Conservation (phyloP, 805 yeast genomes). For the Yamadazyma sp. region DNA sequence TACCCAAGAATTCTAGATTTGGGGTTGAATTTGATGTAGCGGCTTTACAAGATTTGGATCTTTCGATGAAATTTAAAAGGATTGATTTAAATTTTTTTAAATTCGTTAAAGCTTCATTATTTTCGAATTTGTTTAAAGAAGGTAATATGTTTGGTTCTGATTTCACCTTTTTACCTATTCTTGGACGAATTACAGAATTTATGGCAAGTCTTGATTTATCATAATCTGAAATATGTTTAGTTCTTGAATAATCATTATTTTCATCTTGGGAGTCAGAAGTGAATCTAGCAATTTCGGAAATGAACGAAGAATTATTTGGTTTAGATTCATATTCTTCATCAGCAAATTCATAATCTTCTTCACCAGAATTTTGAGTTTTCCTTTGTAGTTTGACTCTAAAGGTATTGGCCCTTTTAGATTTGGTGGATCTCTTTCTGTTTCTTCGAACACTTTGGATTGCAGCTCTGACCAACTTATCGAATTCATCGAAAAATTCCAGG, state of each 20-base stretch:
- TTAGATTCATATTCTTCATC: conserved; percentile 1
- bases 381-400: conserved; percentile 6
- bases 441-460: conserved; percentile 92
- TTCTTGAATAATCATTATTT: conserved; percentile 30
- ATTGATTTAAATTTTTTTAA: too few relatives aligned
- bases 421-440: conserved; percentile 67
- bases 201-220: conserved; percentile 47
- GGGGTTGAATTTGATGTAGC: conserved; percentile 28
- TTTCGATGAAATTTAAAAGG: conserved; percentile 44
- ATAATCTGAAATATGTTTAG: conserved; percentile 23
- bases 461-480: conserved; percentile 86
- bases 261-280: conserved; percentile 34
- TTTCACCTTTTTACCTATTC: conserved; percentile 11
- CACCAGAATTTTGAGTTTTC: conserved; percentile 1
- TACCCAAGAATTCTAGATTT: conserved; percentile 57
- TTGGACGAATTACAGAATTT: conserved; percentile 45
- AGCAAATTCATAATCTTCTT: conserved; percentile 9
- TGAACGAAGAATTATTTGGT: not conserved
- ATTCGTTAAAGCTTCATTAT: not conserved
- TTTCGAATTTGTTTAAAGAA: not conserved
- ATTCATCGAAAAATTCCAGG: conserved; percentile 57
- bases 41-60: conserved; percentile 61
- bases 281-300: conserved; percentile 34
- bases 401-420: conserved; percentile 18
- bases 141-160: conserved; percentile 4